These are phyloP conservation scores for Cyberlindnera saturnus DNA, from an alignment of 805 yeast species.

Conservation along the genomic window DNA sequence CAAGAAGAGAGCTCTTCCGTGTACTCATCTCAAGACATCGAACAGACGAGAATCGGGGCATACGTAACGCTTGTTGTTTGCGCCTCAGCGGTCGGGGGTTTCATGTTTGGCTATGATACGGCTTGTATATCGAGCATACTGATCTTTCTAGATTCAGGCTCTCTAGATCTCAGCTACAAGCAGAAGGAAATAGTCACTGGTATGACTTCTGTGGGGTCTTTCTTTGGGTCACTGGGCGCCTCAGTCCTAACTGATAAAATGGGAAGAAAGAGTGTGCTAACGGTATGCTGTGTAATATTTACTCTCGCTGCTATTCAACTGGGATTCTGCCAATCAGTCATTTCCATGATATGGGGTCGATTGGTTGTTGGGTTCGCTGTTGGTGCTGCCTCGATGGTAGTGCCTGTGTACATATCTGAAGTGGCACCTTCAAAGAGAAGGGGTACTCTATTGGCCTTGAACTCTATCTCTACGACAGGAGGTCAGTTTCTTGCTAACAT, in stretches of 20 bases:
- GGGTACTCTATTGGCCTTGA: conserved; percentile 33
- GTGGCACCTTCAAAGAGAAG: conserved; percentile 37
- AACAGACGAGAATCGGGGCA: conserved; percentile 10
- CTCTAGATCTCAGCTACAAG: conserved; percentile 27
- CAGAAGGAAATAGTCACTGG: conserved; percentile 38
- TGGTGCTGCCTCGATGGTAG: conserved; percentile 64
- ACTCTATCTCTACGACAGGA: conserved; percentile 41
- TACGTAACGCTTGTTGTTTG: conserved; percentile 18
- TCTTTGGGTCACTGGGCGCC: conserved; percentile 45
- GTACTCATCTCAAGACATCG: conserved; percentile 6
- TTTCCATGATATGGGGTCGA: conserved; percentile 46
- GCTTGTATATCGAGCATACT: conserved; percentile 60
- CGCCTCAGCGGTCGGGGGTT: conserved; percentile 50
- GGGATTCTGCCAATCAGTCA: conserved; percentile 34
- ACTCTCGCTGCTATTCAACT: conserved; percentile 45
- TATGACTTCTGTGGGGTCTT: conserved; percentile 48
- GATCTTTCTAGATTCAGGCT: conserved; percentile 34
- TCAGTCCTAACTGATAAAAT: conserved; percentile 43
- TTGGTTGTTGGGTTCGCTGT: conserved; percentile 65
- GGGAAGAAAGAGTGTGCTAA: conserved; percentile 36
- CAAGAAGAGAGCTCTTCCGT: neutral
- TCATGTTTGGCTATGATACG: conserved; percentile 59
- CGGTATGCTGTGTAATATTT: conserved; percentile 40
- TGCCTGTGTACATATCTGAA: conserved; percentile 54
- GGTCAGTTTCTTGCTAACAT: conserved; percentile 43